Base-by-base conservation (phyloP, 2,329 filamentous ascomycete species). In the Cucurbitaria berberidis region DNA sequence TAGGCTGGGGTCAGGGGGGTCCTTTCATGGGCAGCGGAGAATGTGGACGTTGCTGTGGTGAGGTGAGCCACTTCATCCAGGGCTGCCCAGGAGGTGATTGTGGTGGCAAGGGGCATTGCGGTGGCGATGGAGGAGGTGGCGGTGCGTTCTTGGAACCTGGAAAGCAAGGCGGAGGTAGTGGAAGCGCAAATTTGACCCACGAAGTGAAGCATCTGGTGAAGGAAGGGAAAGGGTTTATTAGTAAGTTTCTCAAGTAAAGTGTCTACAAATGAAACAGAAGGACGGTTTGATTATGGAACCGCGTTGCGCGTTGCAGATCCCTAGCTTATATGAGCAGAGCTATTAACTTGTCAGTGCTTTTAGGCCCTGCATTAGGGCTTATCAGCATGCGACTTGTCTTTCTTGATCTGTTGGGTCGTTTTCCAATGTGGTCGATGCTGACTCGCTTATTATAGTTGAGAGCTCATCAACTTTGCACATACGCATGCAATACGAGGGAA, bases 11-110 rank as follows among this genome's bases (percentile, higher is more conserved):
- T 0, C 39, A 62, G 1, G 60, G 72, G 0, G 77, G 77, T 0
- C 77, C 78, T 5, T 74, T 69, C 44, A 79, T 80, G 78, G 77
- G 77, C 0, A 69, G 62, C 3, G 69, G 67, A 7, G 72, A 78
- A 41, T 78, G 77, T 43, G 69, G 70, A 1, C 46, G 63, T 29
- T 66, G 70, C 32, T 75, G 73, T 41, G 56, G 59, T 8, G 67
- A 73, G 47, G 62, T 74, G 1, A 56, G 68, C 6, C 67, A 72
- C 44, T 71, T 73, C 40, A 61, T 68, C 36, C 57, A 68, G 30
- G 72, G 71, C 11, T 68, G 65, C 54, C 64, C 62, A 27, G 66
- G 65, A 1, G 63, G 64, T 5, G 51, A 42, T 5, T 72, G 68
- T 45, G 68, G 67, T 0, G 68, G 65, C 0, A 53, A 60, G 46